Evolutionary conservation across 371 early-diverging fungal species (phyloP).

Genomic region (Sporodiniella umbellata): DNA sequence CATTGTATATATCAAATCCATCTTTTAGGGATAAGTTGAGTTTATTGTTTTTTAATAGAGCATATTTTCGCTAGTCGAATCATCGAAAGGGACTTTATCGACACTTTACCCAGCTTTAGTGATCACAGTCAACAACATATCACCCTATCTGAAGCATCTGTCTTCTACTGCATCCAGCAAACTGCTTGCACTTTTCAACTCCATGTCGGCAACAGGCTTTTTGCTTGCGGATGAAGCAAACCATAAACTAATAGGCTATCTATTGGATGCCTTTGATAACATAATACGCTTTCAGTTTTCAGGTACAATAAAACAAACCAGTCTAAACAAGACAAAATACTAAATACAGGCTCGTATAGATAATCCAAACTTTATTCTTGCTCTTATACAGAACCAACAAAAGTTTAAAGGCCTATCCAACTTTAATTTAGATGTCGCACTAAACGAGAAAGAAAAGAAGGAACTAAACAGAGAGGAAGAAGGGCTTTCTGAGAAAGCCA

Average conservation of each 20-base stretch:
- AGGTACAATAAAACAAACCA: too few relatives aligned
- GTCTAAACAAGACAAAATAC: conserved; percentile 64
- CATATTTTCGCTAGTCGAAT: conserved; percentile 70
- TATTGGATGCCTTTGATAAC: conserved; percentile 77
- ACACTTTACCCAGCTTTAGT: conserved; percentile 77
- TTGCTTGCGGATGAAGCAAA: conserved; percentile 74
- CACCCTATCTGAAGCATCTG: conserved; percentile 75
- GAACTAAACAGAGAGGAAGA: too few relatives aligned
- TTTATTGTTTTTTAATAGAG: too few relatives aligned
- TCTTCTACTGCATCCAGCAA: conserved; percentile 71
- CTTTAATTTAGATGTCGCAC: too few relatives aligned
- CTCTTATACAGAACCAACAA: too few relatives aligned
- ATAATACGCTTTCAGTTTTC: conserved; percentile 78
- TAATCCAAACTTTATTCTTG: conserved; percentile 52
- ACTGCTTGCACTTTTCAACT: conserved; percentile 70
- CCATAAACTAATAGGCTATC: conserved; percentile 65
- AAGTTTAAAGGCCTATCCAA: too few relatives aligned
- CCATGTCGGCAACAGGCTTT: conserved; percentile 78
- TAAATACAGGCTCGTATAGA: too few relatives aligned
- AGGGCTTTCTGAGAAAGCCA: background rate
- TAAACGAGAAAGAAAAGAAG: too few relatives aligned
- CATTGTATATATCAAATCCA: conserved; percentile 33
- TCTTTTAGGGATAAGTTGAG: too few relatives aligned
- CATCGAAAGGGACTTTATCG: conserved; percentile 64
- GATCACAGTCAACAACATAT: conserved; percentile 74